These are phyloP conservation scores for Furcasterigmium furcatum DNA, from an alignment of 2,329 filamentous ascomycete species.

Conservation along the genomic window DNA sequence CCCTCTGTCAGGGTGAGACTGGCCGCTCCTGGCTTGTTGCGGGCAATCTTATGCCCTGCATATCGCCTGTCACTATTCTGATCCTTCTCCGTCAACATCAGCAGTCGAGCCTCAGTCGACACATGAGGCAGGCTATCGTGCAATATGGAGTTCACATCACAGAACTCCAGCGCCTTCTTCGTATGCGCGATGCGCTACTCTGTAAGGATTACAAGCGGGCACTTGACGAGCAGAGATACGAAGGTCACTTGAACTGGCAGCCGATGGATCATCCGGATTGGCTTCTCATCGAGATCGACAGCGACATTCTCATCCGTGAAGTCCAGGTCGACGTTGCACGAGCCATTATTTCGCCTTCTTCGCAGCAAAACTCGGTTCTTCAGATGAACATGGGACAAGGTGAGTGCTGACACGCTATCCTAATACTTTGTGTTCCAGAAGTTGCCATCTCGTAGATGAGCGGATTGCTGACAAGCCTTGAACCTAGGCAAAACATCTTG, in stretches of 20 bases:
- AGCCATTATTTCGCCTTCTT: constrained; percentile 54
- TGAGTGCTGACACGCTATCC: constrained; percentile 13
- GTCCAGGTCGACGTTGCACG: constrained; percentile 61
- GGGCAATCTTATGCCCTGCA: too few relatives aligned
- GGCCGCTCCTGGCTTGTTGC: too few relatives aligned
- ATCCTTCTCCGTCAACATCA: too few relatives aligned
- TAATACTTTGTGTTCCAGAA: too few relatives aligned
- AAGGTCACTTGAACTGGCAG: constrained; percentile 55
- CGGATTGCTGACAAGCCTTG: constrained; percentile 5
- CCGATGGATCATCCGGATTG: constrained; percentile 55
- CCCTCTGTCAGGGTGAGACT: too few relatives aligned
- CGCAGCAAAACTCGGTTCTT: constrained; percentile 53
- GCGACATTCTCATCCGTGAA: constrained; percentile 57
- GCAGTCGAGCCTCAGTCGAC: too few relatives aligned
- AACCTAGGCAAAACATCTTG: constrained; percentile 51
- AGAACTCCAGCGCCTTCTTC: constrained; percentile 41
- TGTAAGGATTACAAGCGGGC: constrained; percentile 20
- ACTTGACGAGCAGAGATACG: constrained; percentile 39
- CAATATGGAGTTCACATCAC: constrained; percentile 40
- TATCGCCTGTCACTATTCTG: too few relatives aligned
- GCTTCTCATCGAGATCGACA: constrained; percentile 65
- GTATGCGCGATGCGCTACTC: constrained; percentile 21
- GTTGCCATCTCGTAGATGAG: too few relatives aligned
- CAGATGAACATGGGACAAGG: constrained; percentile 68
- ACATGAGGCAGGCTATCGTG: too few relatives aligned